Evolutionary conservation across 805 yeast genomes (phyloP).

Genomic region (Candida fluviatilis): DNA sequence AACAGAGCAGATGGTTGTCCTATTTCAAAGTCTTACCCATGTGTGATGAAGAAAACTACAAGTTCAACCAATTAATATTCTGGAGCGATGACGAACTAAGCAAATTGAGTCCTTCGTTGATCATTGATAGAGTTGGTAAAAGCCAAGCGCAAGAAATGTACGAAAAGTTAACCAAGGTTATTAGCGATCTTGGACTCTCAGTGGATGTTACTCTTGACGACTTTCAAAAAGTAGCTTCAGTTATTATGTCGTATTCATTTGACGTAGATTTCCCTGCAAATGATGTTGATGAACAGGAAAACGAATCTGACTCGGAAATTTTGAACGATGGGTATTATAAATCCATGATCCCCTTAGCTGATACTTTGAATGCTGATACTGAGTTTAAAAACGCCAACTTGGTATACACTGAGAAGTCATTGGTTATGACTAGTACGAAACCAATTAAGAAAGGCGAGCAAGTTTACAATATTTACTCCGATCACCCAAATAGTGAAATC

Average conservation of each 20-base stretch:
- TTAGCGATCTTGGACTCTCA: constrained; percentile 23
- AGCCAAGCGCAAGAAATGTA: constrained; percentile 62
- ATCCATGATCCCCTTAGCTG: constrained; percentile 93
- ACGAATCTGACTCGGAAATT: constrained; percentile 13
- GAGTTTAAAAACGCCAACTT: constrained; percentile 70
- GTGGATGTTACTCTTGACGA: constrained; percentile 44
- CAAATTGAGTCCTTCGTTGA: constrained; percentile 62
- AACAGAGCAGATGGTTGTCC: constrained; percentile 56
- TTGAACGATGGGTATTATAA: constrained; percentile 45
- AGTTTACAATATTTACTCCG: constrained; percentile 84
- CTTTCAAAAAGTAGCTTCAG: constrained; percentile 70
- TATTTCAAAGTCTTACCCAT: constrained; percentile 73
- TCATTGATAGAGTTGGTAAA: constrained; percentile 67
- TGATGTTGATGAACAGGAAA: constrained; percentile 19
- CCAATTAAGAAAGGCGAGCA: constrained; percentile 65
- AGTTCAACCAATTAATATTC: constrained; percentile 68
- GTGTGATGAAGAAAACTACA: constrained; percentile 19
- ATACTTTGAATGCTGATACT: constrained; percentile 84
- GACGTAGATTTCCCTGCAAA: constrained; percentile 56
- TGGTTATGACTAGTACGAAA: constrained; percentile 71
- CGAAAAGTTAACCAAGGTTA: constrained; percentile 34
- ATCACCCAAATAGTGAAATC: constrained; percentile 86
- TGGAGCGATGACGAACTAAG: constrained; percentile 67
- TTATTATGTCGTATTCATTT: constrained; percentile 87
- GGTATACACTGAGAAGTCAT: constrained; percentile 41